Base-by-base conservation (phyloP, 768 basidiomycete species). In the Dioszegia aurantiaca region DNA sequence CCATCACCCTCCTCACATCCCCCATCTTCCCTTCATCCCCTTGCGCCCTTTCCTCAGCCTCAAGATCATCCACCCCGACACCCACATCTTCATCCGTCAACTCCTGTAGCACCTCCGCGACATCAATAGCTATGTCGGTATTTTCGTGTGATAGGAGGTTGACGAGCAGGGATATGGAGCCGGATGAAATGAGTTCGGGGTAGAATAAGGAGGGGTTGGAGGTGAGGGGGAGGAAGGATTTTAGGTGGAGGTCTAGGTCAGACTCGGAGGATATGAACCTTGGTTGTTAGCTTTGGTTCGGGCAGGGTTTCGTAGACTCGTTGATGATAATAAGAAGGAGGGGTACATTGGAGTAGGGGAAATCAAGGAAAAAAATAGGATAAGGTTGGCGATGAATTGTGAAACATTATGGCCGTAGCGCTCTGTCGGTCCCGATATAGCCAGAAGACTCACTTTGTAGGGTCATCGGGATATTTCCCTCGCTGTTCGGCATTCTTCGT, bases 251-350 rank as follows among this genome's bases (percentile, higher is more conserved):
- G 72, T 98, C 92, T 5, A 99, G 83, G 71, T 95, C 91, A 24
- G 90, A 89, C 80, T 99, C 95, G 0, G 95, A 98, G 75, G 98
- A 95, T 67, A 99, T 97, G 81, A 98, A 99, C 77, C 94, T 98
- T 39, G 28, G 17, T 19, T 54, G 26, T 55, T 24, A 55, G 40
- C 42, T 23, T 46, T 21, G 14, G 33, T 16, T 26, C 30, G 28
- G 40, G n/a, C n/a, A n/a, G n/a, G n/a, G n/a, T n/a, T n/a, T n/a
- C n/a, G n/a, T n/a, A n/a, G n/a, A n/a, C n/a, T n/a, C n/a, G n/a
- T n/a, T n/a, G n/a, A 31, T 37, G 10, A 5, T 24, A 27, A n/a
- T 36, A 37, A 6, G n/a, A 17, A 21, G 19, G 30, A 44, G 42
- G 43, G 43, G 17, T n/a, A n/a, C n/a, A 30, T 46, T 12, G 23